Conservation (phyloP, 2,329 filamentous ascomycete species). For the Fusarium chuoi region DNA sequence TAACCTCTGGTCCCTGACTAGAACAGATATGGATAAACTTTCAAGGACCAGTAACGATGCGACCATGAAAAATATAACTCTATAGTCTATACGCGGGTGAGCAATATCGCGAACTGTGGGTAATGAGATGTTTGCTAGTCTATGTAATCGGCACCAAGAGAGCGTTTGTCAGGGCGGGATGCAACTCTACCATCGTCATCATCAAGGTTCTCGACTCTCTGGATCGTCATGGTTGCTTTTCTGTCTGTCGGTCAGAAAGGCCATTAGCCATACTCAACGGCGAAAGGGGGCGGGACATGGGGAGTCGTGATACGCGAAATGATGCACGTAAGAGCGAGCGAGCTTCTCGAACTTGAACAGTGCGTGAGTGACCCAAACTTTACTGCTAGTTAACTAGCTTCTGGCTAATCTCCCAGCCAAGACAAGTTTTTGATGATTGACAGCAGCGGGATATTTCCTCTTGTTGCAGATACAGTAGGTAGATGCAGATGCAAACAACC, state of each 20-base stretch:
- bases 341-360: slow-evolving; percentile 26
- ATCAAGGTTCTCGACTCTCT: slow-evolving; percentile 17
- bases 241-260: neutral
- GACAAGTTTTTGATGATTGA: neutral
- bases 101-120: slow-evolving; percentile 3
- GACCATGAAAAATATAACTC: neutral
- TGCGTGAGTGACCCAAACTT: neutral
- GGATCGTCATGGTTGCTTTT: neutral
- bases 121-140: slow-evolving; percentile 10
- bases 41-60: slow-evolving; percentile 17
- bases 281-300: slow-evolving; percentile 25
- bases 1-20: slow-evolving; percentile 30
- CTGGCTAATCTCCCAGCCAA: slow-evolving; percentile 7
- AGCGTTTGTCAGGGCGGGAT: slow-evolving; percentile 19
- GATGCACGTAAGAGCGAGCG: slow-evolving; percentile 28
- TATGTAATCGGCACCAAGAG: slow-evolving; percentile 1
- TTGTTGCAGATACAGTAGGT: neutral
- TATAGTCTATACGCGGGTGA: neutral
- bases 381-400: neutral
- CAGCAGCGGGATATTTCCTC: slow-evolving; percentile 13
- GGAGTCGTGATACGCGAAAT: slow-evolving; percentile 34
- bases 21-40: slow-evolving; percentile 15
- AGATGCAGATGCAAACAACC: neutral
- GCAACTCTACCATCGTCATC: slow-evolving; percentile 24
- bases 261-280: neutral